These are phyloP conservation scores for Platanus orientalis DNA, from an alignment of 164 flowering plant genomes.

Conservation along the genomic window DNA sequence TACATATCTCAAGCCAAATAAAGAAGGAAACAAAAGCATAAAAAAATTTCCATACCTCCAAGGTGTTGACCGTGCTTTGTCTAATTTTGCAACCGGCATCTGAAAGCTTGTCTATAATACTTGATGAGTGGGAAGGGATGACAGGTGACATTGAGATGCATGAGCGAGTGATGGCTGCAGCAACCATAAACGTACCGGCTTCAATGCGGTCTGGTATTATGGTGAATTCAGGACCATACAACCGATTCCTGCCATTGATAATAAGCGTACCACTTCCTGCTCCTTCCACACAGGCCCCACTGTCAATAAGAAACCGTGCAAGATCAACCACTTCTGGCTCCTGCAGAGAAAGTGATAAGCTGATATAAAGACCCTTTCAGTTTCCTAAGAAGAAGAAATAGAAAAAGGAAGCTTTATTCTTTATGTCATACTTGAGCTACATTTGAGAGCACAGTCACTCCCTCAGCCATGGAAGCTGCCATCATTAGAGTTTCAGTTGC, in stretches of 20 bases:
- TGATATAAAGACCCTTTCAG: too few relatives aligned
- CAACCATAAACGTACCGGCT: constrained; percentile 53
- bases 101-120: constrained; percentile 29
- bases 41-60: constrained; percentile 30
- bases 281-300: constrained; percentile 46
- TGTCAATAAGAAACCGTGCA: constrained; percentile 31
- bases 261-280: constrained; percentile 32
- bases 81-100: constrained; percentile 38
- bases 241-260: constrained; percentile 29
- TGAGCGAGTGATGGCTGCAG: constrained; percentile 54
- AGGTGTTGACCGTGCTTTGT: constrained; percentile 12
- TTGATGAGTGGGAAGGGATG: constrained; percentile 32
- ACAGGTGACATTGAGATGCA: constrained; percentile 46
- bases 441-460: constrained; percentile 45
- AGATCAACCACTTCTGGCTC: constrained; percentile 55
- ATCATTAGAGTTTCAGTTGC: constrained; percentile 59
- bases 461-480: constrained; percentile 59
- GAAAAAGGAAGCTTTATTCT: background rate
- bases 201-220: constrained; percentile 50
- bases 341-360: constrained; percentile 24
- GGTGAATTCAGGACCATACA: constrained; percentile 34
- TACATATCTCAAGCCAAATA: too few relatives aligned
- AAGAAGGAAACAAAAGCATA: background rate
- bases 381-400: background rate
- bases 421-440: constrained; percentile 40